Percentiles rank a stretch among this genome's conserved stretches.
These are phyloP conservation scores for Apiotrichum gamsii DNA, from an alignment of 1,284 basidiomycete genomes.

Conservation along the genomic window DNA sequence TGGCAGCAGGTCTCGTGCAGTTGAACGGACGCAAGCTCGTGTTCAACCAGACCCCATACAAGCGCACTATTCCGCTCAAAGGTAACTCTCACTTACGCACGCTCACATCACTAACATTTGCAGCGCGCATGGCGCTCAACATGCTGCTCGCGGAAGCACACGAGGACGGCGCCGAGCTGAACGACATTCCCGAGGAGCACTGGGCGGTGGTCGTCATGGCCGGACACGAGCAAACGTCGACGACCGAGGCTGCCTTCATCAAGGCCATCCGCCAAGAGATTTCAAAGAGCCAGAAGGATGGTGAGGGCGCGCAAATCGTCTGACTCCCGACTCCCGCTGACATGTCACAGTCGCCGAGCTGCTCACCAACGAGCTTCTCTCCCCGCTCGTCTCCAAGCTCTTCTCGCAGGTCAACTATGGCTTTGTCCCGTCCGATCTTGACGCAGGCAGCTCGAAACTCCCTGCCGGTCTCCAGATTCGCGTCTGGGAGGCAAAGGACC, in stretches of 20 bases:
- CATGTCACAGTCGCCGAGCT: constrained; percentile 11
- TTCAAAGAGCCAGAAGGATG: constrained; percentile 15
- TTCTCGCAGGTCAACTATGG: constrained; percentile 36
- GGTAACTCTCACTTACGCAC: no score
- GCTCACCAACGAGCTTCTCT: constrained; percentile 20
- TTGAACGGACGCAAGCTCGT: constrained; percentile 27
- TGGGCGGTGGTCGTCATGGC: constrained; percentile 30
- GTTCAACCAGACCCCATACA: constrained; percentile 16
- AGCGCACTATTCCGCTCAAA: constrained; percentile 15
- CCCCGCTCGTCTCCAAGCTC: constrained; percentile 24
- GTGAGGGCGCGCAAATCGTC: constrained; percentile 5
- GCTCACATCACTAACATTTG: not conserved
- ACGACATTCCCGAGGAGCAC: constrained; percentile 29
- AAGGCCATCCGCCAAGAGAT: constrained; percentile 30
- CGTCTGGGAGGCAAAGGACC: constrained; percentile 36
- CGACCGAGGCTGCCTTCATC: constrained; percentile 24
- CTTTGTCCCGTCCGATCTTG: constrained; percentile 30
- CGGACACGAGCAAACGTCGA: constrained; percentile 34
- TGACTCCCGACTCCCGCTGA: not conserved
- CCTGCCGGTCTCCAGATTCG: constrained; percentile 35
- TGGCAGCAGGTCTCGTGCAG: constrained; percentile 20
- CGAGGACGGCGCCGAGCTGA: constrained; percentile 18
- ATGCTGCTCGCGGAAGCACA: constrained; percentile 26
- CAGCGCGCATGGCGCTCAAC: constrained; percentile 5
- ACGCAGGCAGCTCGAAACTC: constrained; percentile 20